These are phyloP conservation scores for Lodderomyces margitis DNA, from an alignment of 1,139 yeast genomes.

Conservation along the genomic window DNA sequence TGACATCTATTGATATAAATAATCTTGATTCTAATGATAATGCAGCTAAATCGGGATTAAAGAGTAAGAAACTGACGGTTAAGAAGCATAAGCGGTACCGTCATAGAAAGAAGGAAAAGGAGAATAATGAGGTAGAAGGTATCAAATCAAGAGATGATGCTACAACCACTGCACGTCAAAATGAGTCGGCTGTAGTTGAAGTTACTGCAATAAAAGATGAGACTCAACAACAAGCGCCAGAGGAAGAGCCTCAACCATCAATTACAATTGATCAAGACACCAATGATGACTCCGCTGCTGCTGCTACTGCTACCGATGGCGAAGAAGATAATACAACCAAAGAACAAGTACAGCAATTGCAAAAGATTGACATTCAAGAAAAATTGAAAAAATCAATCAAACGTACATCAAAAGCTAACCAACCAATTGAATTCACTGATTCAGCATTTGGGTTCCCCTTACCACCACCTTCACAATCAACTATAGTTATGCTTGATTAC, in stretches of 20 bases:
- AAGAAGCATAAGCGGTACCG: conserved; percentile 9
- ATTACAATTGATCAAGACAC: conserved; percentile 8
- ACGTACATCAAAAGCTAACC: conserved; percentile 52
- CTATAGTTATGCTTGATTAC: conserved; percentile 75
- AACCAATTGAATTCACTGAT: conserved; percentile 74
- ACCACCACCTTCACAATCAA: conserved; percentile 75
- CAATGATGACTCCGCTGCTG: conserved; percentile 7
- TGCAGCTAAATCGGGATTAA: background rate
- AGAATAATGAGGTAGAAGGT: conserved; percentile 11
- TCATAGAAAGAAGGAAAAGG: conserved; percentile 4
- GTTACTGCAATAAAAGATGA: conserved; percentile 3
- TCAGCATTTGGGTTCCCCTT: conserved; percentile 85
- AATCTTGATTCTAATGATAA: background rate
- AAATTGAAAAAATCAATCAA: conserved; percentile 44
- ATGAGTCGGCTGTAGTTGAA: background rate
- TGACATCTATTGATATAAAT: background rate
- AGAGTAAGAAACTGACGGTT: background rate
- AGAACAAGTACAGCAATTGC: conserved; percentile 4
- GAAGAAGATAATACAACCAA: conserved; percentile 19
- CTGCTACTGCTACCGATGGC: conserved; percentile 15
- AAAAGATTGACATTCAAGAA: conserved; percentile 44
- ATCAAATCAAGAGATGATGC: background rate
- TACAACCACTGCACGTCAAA: background rate
- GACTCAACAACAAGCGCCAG: conserved; percentile 6
- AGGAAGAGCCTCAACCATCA: background rate